phyloP scores from a whole-genome alignment of 2,329 filamentous ascomycete species.

The Penicillium janthinellum region DNA sequence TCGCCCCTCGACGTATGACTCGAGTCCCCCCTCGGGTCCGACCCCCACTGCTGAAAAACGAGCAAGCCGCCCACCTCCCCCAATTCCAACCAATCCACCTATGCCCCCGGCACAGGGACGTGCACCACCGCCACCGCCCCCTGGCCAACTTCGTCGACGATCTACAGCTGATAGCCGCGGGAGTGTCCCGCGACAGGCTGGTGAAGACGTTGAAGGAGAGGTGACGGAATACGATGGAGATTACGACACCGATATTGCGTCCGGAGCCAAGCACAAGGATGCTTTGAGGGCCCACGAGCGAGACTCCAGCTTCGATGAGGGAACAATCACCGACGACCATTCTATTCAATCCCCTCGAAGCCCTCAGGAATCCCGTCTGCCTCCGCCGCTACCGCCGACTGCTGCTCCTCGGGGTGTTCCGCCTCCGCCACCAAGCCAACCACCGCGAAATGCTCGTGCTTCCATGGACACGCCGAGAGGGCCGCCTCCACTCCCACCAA shows the following conservation, averaged over 20 bases:
- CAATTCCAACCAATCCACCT: conserved; percentile 43
- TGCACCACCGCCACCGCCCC: conserved; percentile 67
- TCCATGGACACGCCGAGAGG: conserved; percentile 38
- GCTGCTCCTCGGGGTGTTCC: conserved; percentile 64
- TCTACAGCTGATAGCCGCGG: conserved; percentile 60
- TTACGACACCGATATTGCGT: conserved; percentile 95
- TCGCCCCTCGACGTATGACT: conserved; percentile 41
- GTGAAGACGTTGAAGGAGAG: conserved; percentile 72
- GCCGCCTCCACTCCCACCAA: conserved; percentile 47
- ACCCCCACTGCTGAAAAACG: conserved; percentile 42
- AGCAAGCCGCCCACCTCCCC: conserved; percentile 47
- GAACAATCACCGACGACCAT: conserved; percentile 57
- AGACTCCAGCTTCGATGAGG: conserved; percentile 75
- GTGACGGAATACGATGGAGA: conserved; percentile 95
- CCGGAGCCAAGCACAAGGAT: conserved; percentile 91
- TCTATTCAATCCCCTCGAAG: conserved; percentile 52
- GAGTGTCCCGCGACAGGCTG: conserved; percentile 48
- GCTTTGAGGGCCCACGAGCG: conserved; percentile 80
- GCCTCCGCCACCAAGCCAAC: conserved; percentile 66
- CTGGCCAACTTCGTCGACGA: conserved; percentile 55
- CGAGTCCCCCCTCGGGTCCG: conserved; percentile 45
- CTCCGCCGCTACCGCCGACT: conserved; percentile 58
- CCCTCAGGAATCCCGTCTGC: conserved; percentile 40
- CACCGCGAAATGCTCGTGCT: conserved; percentile 49
- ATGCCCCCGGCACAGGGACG: conserved; percentile 54